phyloP scores from a whole-genome alignment of 306 rosid genomes.

The Potentilla sterilis region DNA sequence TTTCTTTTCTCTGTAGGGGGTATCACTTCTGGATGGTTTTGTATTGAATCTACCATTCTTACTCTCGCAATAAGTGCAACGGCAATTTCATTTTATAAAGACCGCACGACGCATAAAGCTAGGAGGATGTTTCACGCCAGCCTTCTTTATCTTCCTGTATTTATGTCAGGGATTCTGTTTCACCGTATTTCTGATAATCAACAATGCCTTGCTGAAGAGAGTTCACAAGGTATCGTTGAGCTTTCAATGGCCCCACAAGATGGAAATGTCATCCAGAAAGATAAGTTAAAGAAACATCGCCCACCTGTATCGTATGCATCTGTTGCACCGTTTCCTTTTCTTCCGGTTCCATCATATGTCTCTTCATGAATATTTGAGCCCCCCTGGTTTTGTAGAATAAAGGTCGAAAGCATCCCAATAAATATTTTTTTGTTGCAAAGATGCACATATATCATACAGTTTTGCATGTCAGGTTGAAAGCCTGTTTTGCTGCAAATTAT shows the following conservation, averaged over 20 bases:
- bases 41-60: conserved; percentile 74
- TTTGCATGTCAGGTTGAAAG: background rate
- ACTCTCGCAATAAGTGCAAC: conserved; percentile 79
- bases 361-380: conserved; percentile 32
- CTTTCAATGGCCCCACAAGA: conserved; percentile 29
- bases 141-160: conserved; percentile 88
- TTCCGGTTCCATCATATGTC: conserved; percentile 73
- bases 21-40: conserved; percentile 83
- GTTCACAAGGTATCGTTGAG: conserved; percentile 24
- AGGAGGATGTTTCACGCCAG: conserved; percentile 92
- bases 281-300: conserved; percentile 30
- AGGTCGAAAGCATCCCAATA: background rate
- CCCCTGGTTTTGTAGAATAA: conserved; percentile 3
- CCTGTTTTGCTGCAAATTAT: background rate
- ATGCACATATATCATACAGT: background rate
- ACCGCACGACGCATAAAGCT: conserved; percentile 71
- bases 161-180: conserved; percentile 83
- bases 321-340: conserved; percentile 81
- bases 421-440: conserved; percentile 8
- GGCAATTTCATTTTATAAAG: conserved; percentile 72
- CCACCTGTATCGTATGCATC: conserved; percentile 89
- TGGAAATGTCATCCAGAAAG: conserved; percentile 22
- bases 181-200: conserved; percentile 61
- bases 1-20: conserved; percentile 73
- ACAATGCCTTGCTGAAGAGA: conserved; percentile 36